phyloP scores from a whole-genome alignment of 441 rosid genomes.

The Erodium chrysanthum region DNA sequence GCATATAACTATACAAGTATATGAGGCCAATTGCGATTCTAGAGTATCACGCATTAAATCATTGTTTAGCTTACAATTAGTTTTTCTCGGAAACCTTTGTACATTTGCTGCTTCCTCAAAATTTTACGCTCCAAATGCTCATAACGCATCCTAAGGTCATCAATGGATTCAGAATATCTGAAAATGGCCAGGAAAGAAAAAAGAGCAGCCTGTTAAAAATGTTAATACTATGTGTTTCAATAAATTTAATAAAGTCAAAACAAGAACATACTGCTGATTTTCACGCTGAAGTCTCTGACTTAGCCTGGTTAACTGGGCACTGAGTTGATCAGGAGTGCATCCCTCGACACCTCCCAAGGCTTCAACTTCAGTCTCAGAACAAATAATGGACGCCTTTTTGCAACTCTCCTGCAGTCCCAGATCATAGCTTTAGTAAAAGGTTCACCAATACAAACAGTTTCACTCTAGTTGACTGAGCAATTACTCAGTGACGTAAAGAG shows the following conservation, averaged over 20 bases:
- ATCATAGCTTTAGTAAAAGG: slow-evolving; percentile 2
- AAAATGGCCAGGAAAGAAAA: slow-evolving; percentile 18
- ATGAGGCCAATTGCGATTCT: neutral
- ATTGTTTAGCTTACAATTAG: slow-evolving; percentile 38
- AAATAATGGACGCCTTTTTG: slow-evolving; percentile 85
- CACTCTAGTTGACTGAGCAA: neutral
- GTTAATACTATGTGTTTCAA: slow-evolving; percentile 5
- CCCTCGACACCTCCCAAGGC: slow-evolving; percentile 73
- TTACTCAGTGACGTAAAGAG: neutral
- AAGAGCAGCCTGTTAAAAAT: slow-evolving; percentile 8
- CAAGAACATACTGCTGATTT: slow-evolving; percentile 49
- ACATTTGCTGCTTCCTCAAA: slow-evolving; percentile 43
- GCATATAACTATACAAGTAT: neutral
- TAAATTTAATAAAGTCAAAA: slow-evolving; percentile 12
- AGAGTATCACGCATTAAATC: neutral
- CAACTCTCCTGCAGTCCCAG: slow-evolving; percentile 51
- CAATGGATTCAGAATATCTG: slow-evolving; percentile 87
- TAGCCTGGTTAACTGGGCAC: slow-evolving; percentile 55
- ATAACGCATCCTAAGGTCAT: slow-evolving; percentile 63
- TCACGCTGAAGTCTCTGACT: slow-evolving; percentile 68
- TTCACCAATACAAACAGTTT: slow-evolving; percentile 5
- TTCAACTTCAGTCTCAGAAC: slow-evolving; percentile 81
- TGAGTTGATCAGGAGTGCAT: slow-evolving; percentile 75
- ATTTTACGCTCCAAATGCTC: slow-evolving; percentile 58
- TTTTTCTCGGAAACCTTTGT: slow-evolving; percentile 50